These are phyloP conservation scores for Chrysoporthe puriensis DNA, from an alignment of 2,329 filamentous ascomycete species.

Conservation along the genomic window DNA sequence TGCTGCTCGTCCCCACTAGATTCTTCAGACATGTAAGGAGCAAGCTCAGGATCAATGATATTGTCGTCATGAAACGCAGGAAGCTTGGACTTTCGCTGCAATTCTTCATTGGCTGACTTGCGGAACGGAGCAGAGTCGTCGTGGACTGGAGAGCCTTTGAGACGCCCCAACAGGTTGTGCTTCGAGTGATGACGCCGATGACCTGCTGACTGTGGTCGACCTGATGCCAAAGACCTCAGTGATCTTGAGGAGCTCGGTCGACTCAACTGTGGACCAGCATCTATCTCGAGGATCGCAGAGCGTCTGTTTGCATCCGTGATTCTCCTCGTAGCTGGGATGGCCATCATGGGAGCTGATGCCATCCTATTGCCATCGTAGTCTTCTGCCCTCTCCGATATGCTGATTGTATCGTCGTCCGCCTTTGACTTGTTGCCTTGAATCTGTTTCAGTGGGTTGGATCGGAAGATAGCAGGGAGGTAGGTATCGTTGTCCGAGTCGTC, in stretches of 20 bases:
- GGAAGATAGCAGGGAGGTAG: conserved; percentile 67
- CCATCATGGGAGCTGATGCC: conserved; percentile 71
- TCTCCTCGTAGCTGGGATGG: conserved; percentile 67
- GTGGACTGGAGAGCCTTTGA: conserved; percentile 61
- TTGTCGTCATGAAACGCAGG: conserved; percentile 98
- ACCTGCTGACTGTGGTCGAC: conserved; percentile 74
- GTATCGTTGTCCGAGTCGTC: conserved; percentile 83
- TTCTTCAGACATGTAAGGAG: conserved; percentile 93
- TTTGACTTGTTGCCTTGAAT: conserved; percentile 40
- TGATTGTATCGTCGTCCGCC: conserved; percentile 43
- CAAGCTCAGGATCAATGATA: conserved; percentile 95
- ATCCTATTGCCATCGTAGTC: conserved; percentile 54
- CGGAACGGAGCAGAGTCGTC: conserved; percentile 91
- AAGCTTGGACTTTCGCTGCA: conserved; percentile 66
- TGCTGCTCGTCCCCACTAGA: conserved; percentile 94
- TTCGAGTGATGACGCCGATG: conserved; percentile 89
- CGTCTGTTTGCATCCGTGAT: conserved; percentile 70
- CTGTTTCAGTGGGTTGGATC: conserved; percentile 53
- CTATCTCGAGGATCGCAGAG: conserved; percentile 89
- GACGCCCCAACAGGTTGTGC: conserved; percentile 77
- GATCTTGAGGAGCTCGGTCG: conserved; percentile 95
- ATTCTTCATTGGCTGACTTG: conserved; percentile 68
- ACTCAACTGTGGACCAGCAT: conserved; percentile 68
- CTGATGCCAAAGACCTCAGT: conserved; percentile 71
- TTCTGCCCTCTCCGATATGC: conserved; percentile 46